Evolutionary conservation across 495 filamentous ascomycete genomes (phyloP), one percentile per base, ranked within the genome.

Genomic region (Aspergillus panamensis): DNA sequence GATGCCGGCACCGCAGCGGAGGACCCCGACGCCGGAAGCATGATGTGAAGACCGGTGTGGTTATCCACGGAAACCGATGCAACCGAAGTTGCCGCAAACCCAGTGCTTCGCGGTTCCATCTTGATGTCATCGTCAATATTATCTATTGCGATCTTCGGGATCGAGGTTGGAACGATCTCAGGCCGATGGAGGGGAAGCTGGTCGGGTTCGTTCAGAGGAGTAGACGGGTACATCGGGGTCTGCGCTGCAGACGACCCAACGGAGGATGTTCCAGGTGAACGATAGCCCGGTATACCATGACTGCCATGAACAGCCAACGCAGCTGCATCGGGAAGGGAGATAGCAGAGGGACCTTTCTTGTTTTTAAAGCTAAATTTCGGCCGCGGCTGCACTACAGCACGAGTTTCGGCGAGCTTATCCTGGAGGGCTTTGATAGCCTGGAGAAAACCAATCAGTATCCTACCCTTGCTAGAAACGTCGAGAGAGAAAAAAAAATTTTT

Each of bases 281-380:
- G 66, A 56, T 79, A 80, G 0, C 77, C 75, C 13, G 78, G 72
- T 13, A 75, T 55, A 19, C 68, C 66, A 14, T 66, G 73, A n/a
- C 77, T 75, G 19, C 78, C 69, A 53, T 80, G 67, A 6, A 69
- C 70, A 20, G 80, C 81, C 14, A 84, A 48, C 21, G 79, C 74
- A 9, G 81, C 78, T 14, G 80, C 83, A 54, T 85, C 83, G 0
- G 72, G 73, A 10, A 87, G 68, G 19, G 82, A 84, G 40, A 85
- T 77, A 3, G 79, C 80, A 30, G 80, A 82, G 8, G 71, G 55
- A 57, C 83, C 83, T 58, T 84, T 87, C 56, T 78, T 79, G 0
- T 77, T 86, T 63, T 87, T 90, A 73, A 92, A 92, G 48, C 82
- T 77, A 71, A 92, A 92, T 62, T 87, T 88, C 8, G 81, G 75